phyloP scores from a whole-genome alignment of 2,329 filamentous ascomycete species.

The Fusarium pseudoanthophilum region DNA sequence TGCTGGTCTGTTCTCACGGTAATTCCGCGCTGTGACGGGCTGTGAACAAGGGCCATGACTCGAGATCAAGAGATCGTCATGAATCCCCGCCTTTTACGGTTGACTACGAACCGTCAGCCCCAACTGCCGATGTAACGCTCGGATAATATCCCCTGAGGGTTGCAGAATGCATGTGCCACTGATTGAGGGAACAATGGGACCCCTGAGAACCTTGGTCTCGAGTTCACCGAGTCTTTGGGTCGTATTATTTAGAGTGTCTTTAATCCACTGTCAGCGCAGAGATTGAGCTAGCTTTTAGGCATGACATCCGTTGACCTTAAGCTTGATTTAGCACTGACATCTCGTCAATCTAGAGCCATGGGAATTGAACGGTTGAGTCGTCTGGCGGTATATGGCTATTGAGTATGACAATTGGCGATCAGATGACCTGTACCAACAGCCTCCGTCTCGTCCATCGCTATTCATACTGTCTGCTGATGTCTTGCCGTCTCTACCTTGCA shows the following conservation, averaged over 20 bases:
- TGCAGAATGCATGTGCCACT: background rate
- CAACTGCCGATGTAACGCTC: background rate
- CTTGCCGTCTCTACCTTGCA: background rate
- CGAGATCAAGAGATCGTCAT: background rate
- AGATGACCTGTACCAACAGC: background rate
- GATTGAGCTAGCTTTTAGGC: background rate
- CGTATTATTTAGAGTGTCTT: background rate
- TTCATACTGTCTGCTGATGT: background rate
- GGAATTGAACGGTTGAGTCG: background rate
- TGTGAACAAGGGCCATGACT: background rate
- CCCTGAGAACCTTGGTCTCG: background rate
- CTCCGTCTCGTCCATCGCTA: rapidly evolving
- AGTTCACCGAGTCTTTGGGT: background rate
- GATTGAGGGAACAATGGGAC: background rate
- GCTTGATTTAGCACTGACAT: background rate
- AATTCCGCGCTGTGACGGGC: background rate
- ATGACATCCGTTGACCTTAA: background rate
- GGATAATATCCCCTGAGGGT: background rate
- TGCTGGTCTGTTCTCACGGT: background rate
- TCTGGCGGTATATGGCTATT: background rate
- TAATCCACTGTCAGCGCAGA: too few species aligned
- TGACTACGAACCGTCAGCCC: background rate
- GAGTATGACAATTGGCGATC: background rate
- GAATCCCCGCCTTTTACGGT: background rate
- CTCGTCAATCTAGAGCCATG: background rate